Evolutionary conservation across 805 yeast species (phyloP), one percentile per base, ranked within the genome.

Genomic region (Candida namnaoensis): DNA sequence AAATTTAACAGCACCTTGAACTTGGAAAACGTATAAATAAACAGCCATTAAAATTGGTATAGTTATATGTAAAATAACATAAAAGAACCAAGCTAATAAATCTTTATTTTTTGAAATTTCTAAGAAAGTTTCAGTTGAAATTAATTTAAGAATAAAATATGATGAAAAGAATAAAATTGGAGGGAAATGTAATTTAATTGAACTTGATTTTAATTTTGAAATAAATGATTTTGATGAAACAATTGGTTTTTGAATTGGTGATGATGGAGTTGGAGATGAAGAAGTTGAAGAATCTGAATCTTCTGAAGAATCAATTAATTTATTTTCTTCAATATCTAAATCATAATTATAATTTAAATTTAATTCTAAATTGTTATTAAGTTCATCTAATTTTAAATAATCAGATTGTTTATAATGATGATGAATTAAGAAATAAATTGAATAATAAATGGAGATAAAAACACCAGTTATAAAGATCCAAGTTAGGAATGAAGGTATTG

Each of bases 21-120:
- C 69, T 41, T 80, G 84, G 66, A 79, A 80, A 10, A 79, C 71
- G 52, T 80, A 80, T 13, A 82, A 61, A 63, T 80, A 82, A 15
- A 76, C 67, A 1, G 80, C 76, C 0, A 82, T 76, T 46, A 79
- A 56, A 7, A 81, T 71, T 1, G 88, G 86, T 5, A 71, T 75
- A 25, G 74, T 65, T 34, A 80, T 66, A 56, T 82, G 88, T 34
- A 76, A 66, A 19, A 80, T 54, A 11, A 80, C 85, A 52, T 80
- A 80, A 32, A 76, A 74, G 36, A 70, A 56, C 82, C 85, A 78
- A 1, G 87, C 80, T 27, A 69, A 44, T 9, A 79, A 47, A 56
- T 81, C 86, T 47, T 72, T 70, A 12, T 57, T 48, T 8, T 69
- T 64, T 39, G 67, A 57, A 39, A 72, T 62, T 15, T 69, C 56